Percentiles rank a stretch among this genome's conserved stretches.
Evolutionary conservation across 2,329 filamentous ascomycete genomes (phyloP).

Genomic region (Fusarium piperis): DNA sequence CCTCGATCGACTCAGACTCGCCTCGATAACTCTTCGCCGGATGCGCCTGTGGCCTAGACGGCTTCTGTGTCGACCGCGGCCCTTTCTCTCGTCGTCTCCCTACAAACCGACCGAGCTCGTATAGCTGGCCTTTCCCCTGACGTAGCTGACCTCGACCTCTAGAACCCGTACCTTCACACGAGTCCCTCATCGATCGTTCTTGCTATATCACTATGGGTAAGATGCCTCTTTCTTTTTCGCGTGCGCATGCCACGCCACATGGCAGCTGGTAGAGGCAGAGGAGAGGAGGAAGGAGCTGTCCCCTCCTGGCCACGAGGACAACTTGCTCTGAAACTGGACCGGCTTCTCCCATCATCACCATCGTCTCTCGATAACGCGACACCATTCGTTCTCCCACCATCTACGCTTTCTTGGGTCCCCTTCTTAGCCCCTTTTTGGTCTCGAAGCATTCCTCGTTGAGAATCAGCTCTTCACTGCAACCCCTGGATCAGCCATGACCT

Average conservation of each 20-base stretch:
- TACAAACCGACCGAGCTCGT: slow-evolving; percentile 22
- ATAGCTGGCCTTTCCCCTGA: slow-evolving; percentile 38
- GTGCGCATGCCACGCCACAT: slow-evolving; percentile 34
- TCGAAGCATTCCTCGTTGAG: slow-evolving; percentile 38
- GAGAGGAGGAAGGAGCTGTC: slow-evolving; percentile 34
- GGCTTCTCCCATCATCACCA: slow-evolving; percentile 34
- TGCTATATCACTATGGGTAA: slow-evolving; percentile 56
- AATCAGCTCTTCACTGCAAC: slow-evolving; percentile 23
- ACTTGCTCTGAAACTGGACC: slow-evolving; percentile 8
- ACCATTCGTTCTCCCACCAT: slow-evolving; percentile 53
- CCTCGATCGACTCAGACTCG: slow-evolving; percentile 20
- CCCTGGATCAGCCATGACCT: slow-evolving; percentile 50
- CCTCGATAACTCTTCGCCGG: slow-evolving; percentile 1
- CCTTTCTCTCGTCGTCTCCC: slow-evolving; percentile 10
- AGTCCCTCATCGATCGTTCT: slow-evolving; percentile 47
- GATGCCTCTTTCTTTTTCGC: slow-evolving; percentile 47
- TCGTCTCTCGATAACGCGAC: slow-evolving; percentile 45
- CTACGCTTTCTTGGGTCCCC: slow-evolving; percentile 58
- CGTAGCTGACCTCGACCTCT: slow-evolving; percentile 38
- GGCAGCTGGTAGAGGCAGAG: slow-evolving; percentile 35
- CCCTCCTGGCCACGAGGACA: slow-evolving; percentile 35
- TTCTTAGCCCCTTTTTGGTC: slow-evolving; percentile 49
- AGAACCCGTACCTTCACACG: slow-evolving; percentile 46
- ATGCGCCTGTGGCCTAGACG: slow-evolving; percentile 11
- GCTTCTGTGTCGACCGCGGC: neutral